Evolutionary conservation across 2,329 filamentous ascomycete species (phyloP), one percentile per base, ranked within the genome.

Genomic region (Sclerotinia spermophila): DNA sequence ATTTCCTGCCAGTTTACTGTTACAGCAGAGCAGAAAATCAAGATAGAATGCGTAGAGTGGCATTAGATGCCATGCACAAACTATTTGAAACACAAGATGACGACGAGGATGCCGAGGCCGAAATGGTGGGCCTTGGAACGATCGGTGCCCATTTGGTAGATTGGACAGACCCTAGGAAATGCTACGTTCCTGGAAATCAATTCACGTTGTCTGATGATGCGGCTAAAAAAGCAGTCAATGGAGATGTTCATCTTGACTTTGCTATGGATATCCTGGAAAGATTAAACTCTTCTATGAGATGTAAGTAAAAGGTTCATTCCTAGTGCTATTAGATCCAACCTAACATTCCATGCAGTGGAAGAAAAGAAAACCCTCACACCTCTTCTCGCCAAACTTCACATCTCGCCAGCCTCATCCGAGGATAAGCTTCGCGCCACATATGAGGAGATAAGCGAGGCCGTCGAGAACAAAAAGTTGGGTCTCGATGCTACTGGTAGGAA

Each of bases 1-100:
- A 98, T 81, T 97, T 97, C 85, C 83, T 98, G 48, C 95, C 95
- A 0, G 94, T 97, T 0, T 98, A 96, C 82, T 96, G 93, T 80
- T 97, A 95, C 81, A 94, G 92, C 11, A 87, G 92, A 4, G 81
- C 89, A 5, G 91, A 92, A 73, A 97, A 97, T 77, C 94, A 96
- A 73, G 87, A 91, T 40, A 86, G 93, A 45, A 94, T 98, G 91
- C 88, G 89, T 10, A 82, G 84, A 27, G 87, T 97, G 30, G 87
- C 91, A 0, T 86, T 95, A 2, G 87, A 91, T 38, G 89, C 93
- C 0, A 83, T 98, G 15, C 90, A 93, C 73, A 88, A 90, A 19
- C 86, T 97, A 11, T 87, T 91, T 77, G 91, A 90, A 71, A 84
- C 92, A 15, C 86, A 91, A 17, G 91, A 93, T 77, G 89, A 87